These are phyloP conservation scores for Echria macrotheca DNA, from an alignment of 495 filamentous ascomycete genomes.

Conservation along the genomic window DNA sequence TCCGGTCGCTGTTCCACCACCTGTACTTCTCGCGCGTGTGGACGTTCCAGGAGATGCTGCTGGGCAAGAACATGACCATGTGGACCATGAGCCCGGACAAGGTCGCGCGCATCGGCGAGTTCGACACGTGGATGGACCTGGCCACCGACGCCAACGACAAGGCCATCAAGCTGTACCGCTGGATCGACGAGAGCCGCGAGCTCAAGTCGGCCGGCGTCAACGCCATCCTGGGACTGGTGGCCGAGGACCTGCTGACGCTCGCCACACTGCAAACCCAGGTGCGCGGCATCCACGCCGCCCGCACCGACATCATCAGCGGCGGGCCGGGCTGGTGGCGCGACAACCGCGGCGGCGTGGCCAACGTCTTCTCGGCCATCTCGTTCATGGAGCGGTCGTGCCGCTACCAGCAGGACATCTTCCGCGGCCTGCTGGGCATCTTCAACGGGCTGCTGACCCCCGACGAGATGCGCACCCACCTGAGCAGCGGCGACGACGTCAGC, in stretches of 20 bases:
- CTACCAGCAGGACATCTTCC: constrained; percentile 13
- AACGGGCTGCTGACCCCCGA: constrained; percentile 1
- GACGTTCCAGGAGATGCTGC: constrained; percentile 28
- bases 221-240: background rate
- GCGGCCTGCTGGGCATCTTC: constrained; percentile 18
- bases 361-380: constrained; percentile 26
- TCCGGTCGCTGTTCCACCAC: constrained; percentile 20
- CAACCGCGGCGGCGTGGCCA: constrained; percentile 21
- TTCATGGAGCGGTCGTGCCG: constrained; percentile 1
- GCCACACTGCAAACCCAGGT: constrained; percentile 15
- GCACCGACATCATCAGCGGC: constrained; percentile 23
- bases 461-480: constrained; percentile 4
- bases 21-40: constrained; percentile 23
- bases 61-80: constrained; percentile 26
- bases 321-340: constrained; percentile 21
- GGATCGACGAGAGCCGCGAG: constrained; percentile 14
- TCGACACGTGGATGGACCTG: constrained; percentile 25
- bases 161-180: constrained; percentile 18
- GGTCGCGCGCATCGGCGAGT: constrained; percentile 15
- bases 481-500: constrained; percentile 16
- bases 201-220: background rate
- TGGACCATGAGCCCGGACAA: constrained; percentile 12
- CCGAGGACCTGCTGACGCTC: constrained; percentile 8
- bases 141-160: constrained; percentile 22
- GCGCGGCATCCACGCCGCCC: constrained; percentile 18